phyloP scores from a whole-genome alignment of 805 yeast genomes.

The Blastobotrys mokoenaii region DNA sequence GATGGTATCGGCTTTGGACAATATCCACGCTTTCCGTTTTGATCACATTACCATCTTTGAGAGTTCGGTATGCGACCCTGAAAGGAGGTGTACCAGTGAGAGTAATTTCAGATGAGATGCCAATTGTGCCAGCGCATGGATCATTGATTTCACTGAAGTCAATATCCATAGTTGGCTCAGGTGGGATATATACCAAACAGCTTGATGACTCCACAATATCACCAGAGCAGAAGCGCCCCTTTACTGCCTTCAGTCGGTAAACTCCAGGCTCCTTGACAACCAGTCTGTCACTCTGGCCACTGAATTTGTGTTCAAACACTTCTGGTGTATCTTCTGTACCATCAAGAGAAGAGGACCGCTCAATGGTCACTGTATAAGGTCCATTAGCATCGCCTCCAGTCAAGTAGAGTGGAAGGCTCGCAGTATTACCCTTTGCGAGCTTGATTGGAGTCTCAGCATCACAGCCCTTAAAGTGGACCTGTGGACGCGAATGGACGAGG shows the following conservation, averaged over 20 bases:
- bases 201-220: constrained; percentile 47
- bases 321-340: constrained; percentile 8
- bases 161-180: constrained; percentile 41
- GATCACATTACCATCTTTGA: constrained; percentile 29
- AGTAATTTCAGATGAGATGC: constrained; percentile 62
- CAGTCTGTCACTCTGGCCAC: constrained; percentile 19
- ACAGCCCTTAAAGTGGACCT: constrained; percentile 34
- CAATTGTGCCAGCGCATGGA: constrained; percentile 87
- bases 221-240: constrained; percentile 61
- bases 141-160: constrained; percentile 56
- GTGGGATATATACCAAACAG: constrained; percentile 49
- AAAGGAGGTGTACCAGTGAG: constrained; percentile 80
- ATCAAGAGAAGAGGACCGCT: constrained; percentile 27
- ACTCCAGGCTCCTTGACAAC: constrained; percentile 48
- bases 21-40: constrained; percentile 25
- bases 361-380: constrained; percentile 38
- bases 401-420: constrained; percentile 14
- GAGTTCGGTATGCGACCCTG: constrained; percentile 49
- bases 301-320: constrained; percentile 5
- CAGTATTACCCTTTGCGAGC: constrained; percentile 22
- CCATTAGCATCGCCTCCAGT: constrained; percentile 30
- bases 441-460: constrained; percentile 24
- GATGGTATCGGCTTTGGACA: constrained; percentile 39
- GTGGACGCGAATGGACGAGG: constrained; percentile 48
- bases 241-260: constrained; percentile 47